A percentile compares a stretch with the other conserved stretches of the same genome.
Conservation (phyloP, 441 rosid genomes). For the Syzygium malaccense region DNA sequence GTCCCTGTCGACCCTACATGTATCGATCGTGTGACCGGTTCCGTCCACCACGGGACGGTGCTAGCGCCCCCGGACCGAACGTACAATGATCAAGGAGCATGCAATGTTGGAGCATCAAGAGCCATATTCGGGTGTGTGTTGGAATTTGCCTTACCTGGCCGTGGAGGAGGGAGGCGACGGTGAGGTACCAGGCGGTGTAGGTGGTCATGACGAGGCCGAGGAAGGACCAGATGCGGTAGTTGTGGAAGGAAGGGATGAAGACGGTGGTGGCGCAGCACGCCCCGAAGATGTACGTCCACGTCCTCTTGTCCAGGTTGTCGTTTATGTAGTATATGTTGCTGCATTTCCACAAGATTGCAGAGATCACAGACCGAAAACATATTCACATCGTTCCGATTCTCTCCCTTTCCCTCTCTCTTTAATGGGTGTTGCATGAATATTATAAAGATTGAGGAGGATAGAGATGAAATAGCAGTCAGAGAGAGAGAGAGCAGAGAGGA, state of each 20-base stretch:
- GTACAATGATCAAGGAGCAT: too few species aligned
- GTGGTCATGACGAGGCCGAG: conserved; percentile 78
- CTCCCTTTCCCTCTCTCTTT: neutral
- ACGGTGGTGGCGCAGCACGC: conserved; percentile 86
- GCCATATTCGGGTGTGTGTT: neutral
- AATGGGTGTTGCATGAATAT: neutral
- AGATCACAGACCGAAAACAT: neutral
- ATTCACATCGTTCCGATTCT: neutral
- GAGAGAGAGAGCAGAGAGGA: neutral
- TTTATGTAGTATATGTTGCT: conserved; percentile 78
- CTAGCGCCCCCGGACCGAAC: neutral
- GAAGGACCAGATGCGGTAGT: conserved; percentile 80
- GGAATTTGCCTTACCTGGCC: conserved; percentile 32
- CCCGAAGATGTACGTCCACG: conserved; percentile 18
- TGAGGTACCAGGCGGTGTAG: conserved; percentile 76
- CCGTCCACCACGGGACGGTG: neutral
- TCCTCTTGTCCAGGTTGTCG: conserved; percentile 49
- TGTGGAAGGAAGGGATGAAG: conserved; percentile 73
- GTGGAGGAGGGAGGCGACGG: conserved; percentile 62
- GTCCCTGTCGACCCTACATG: neutral
- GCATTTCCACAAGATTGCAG: neutral
- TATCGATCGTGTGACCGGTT: neutral
- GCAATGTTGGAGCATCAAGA: neutral
- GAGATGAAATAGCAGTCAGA: neutral
- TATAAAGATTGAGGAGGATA: neutral